These are phyloP conservation scores for Beauveria bassiana DNA, from an alignment of 2,329 filamentous ascomycete species.

Conservation along the genomic window DNA sequence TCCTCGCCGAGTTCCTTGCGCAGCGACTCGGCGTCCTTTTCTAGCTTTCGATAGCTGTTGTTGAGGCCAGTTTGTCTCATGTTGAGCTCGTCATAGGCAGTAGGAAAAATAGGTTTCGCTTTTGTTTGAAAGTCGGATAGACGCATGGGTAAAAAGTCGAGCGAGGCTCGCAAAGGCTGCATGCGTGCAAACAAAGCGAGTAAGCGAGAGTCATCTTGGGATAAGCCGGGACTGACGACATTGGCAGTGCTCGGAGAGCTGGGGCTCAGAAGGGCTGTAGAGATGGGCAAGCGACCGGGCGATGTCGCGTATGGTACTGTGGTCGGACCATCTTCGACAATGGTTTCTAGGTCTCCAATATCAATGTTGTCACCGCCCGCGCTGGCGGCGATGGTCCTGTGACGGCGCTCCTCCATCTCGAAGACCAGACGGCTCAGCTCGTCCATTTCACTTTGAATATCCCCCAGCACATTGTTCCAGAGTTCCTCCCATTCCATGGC, in stretches of 20 bases:
- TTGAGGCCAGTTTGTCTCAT: conserved; percentile 68
- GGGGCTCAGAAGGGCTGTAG: conserved; percentile 54
- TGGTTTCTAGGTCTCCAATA: conserved; percentile 84
- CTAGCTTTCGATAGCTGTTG: conserved; percentile 77
- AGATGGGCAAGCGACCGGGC: conserved; percentile 39
- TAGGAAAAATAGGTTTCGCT: conserved; percentile 74
- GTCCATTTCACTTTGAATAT: conserved; percentile 83
- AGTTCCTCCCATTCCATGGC: conserved; percentile 99
- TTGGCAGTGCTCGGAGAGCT: conserved; percentile 44
- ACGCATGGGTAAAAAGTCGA: conserved; percentile 95
- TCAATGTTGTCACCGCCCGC: conserved; percentile 60
- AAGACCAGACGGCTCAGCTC: conserved; percentile 76
- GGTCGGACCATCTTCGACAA: conserved; percentile 77
- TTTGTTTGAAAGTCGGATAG: conserved; percentile 77
- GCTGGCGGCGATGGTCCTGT: conserved; percentile 64
- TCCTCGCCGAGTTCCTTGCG: conserved; percentile 90
- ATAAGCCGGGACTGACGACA: conserved; percentile 43
- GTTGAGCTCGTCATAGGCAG: conserved; percentile 81
- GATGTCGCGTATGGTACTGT: conserved; percentile 17
- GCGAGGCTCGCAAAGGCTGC: conserved; percentile 84
- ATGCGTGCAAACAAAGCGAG: conserved; percentile 89
- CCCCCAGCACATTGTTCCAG: conserved; percentile 87
- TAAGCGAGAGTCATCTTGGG: conserved; percentile 78
- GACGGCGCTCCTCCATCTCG: conserved; percentile 94
- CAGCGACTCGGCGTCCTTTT: conserved; percentile 82